These are phyloP conservation scores for Mycena alexandri DNA, from an alignment of 768 basidiomycete species.

Conservation along the genomic window DNA sequence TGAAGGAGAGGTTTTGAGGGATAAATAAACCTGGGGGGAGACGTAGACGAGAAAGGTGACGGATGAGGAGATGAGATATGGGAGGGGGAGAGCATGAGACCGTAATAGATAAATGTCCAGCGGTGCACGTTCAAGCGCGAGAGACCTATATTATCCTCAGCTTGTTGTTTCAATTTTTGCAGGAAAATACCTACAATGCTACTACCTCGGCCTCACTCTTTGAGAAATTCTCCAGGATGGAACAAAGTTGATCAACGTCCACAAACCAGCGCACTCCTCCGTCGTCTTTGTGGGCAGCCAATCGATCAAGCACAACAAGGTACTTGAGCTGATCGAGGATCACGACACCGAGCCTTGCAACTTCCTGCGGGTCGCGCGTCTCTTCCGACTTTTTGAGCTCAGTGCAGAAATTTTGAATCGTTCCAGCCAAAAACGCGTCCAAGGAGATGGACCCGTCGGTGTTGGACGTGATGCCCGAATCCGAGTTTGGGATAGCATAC, in stretches of 20 bases:
- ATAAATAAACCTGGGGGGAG: constrained; percentile 78
- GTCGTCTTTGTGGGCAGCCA: constrained; percentile 72
- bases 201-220: constrained; percentile 65
- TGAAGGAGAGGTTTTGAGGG: constrained; percentile 58
- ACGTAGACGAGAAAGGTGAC: constrained; percentile 80
- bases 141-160: constrained; percentile 48
- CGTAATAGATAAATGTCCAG: constrained; percentile 81
- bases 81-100: constrained; percentile 76
- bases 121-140: constrained; percentile 58
- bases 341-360: constrained; percentile 59
- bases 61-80: constrained; percentile 75
- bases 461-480: constrained; percentile 52
- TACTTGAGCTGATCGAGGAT: constrained; percentile 73
- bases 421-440: constrained; percentile 71
- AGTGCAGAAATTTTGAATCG: constrained; percentile 67
- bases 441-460: constrained; percentile 67
- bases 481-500: constrained; percentile 68
- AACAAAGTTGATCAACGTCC: constrained; percentile 68
- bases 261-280: constrained; percentile 83
- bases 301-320: constrained; percentile 77
- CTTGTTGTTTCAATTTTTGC: not conserved
- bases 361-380: constrained; percentile 64
- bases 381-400: constrained; percentile 71
- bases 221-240: constrained; percentile 63
- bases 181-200: constrained; percentile 60